A percentile compares a stretch with the other conserved stretches of the same genome.
These are phyloP conservation scores for Acmispon strigosus DNA, from an alignment of 306 rosid genomes.

Conservation along the genomic window DNA sequence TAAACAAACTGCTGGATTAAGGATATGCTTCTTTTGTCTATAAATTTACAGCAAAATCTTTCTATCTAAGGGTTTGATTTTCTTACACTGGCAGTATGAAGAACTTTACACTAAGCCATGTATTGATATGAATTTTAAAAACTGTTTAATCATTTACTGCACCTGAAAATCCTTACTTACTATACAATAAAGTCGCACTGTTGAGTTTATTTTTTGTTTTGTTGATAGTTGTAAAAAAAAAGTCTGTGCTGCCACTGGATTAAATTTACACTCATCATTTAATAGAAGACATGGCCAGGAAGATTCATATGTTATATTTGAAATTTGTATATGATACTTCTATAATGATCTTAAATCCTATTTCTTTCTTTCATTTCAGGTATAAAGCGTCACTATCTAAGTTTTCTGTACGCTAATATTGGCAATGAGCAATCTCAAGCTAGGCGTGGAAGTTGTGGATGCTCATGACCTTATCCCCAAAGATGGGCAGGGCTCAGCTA, in stretches of 20 bases:
- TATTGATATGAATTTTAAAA: background rate
- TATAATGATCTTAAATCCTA: background rate
- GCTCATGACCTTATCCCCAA: conserved; percentile 84
- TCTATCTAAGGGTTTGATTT: background rate
- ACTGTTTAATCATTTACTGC: background rate
- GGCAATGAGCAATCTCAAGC: conserved; percentile 65
- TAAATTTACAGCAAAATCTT: background rate
- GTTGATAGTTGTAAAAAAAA: background rate
- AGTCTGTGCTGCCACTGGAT: background rate
- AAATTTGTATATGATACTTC: background rate
- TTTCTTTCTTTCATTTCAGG: conserved; percentile 37
- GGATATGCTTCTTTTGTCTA: background rate
- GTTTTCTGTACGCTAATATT: conserved; percentile 14
- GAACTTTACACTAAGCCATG: background rate
- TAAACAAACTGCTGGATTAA: background rate
- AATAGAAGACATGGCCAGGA: background rate
- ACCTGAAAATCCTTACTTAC: background rate
- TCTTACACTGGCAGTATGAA: background rate
- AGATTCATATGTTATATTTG: background rate
- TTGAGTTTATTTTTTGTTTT: background rate
- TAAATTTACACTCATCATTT: background rate
- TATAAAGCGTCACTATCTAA: conserved; percentile 7
- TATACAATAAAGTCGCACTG: background rate
- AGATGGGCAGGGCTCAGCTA: conserved; percentile 74
- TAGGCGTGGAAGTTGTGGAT: conserved; percentile 76